phyloP scores from a whole-genome alignment of 1,139 yeast species.

The Candida pseudocylindracea region DNA sequence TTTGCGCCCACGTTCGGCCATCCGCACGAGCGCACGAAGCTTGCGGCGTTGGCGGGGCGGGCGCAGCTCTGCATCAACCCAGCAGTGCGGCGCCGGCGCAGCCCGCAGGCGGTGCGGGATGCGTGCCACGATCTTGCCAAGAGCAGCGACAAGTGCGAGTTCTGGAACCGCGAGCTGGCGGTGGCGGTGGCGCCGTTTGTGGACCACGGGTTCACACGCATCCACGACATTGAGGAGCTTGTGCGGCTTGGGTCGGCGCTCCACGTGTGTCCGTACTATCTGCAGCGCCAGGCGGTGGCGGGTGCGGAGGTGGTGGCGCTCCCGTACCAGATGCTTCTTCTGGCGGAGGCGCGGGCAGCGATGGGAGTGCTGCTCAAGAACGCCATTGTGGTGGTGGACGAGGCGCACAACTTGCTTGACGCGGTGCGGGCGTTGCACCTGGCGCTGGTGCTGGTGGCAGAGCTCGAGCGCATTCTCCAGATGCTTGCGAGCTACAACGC shows the following conservation, averaged over 20 bases:
- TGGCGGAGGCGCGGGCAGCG: constrained; percentile 35
- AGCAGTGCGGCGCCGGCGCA: constrained; percentile 11
- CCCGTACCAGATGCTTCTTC: constrained; percentile 68
- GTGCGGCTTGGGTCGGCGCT: constrained; percentile 32
- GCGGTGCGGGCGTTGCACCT: constrained; percentile 56
- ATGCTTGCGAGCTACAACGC: constrained; percentile 31
- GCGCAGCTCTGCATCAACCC: constrained; percentile 69
- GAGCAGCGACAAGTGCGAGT: constrained; percentile 16
- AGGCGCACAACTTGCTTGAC: constrained; percentile 78
- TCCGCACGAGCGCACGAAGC: constrained; percentile 22
- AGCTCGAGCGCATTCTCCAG: constrained; percentile 18
- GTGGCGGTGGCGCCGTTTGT: constrained; percentile 21
- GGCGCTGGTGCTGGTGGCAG: constrained; percentile 25
- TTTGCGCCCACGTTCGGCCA: constrained; percentile 40
- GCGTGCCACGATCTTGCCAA: constrained; percentile 55
- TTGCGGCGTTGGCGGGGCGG: constrained; percentile 57
- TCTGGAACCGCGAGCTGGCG: background rate
- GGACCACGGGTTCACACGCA: constrained; percentile 33
- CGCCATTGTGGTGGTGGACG: constrained; percentile 66
- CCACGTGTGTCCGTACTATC: constrained; percentile 66
- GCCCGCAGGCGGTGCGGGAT: constrained; percentile 29
- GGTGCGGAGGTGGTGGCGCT: constrained; percentile 56
- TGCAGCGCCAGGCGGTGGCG: constrained; percentile 32
- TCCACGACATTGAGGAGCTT: constrained; percentile 74
- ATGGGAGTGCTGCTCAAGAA: constrained; percentile 36